Conservation (phyloP, 2,329 filamentous ascomycete species). For the Monilinia polystroma region DNA sequence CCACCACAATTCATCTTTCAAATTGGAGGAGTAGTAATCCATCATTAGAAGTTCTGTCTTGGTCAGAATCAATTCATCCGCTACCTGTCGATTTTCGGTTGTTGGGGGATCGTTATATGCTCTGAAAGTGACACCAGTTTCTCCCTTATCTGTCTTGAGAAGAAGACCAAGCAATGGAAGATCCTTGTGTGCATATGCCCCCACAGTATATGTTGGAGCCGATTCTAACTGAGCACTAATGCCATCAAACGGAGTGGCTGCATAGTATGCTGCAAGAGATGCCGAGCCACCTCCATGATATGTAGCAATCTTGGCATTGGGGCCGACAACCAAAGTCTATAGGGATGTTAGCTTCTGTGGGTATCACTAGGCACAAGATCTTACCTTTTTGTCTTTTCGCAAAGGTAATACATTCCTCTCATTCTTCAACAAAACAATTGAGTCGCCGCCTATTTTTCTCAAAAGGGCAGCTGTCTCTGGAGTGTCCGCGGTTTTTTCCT, state of each 20-base stretch:
- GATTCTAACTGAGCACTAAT: slow-evolving; percentile 45
- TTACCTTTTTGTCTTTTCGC: slow-evolving; percentile 43
- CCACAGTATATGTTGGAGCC: slow-evolving; percentile 51
- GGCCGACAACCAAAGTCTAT: slow-evolving; percentile 54
- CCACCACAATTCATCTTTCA: slow-evolving; percentile 41
- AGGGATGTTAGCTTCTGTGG: slow-evolving; percentile 26
- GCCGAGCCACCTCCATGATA: slow-evolving; percentile 66
- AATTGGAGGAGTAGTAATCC: slow-evolving; percentile 48
- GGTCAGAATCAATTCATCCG: slow-evolving; percentile 51
- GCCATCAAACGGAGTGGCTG: slow-evolving; percentile 70
- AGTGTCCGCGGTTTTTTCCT: slow-evolving; percentile 35
- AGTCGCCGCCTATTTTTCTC: slow-evolving; percentile 57
- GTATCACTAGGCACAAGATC: slow-evolving; percentile 55
- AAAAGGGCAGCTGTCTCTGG: slow-evolving; percentile 47
- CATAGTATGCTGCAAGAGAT: slow-evolving; percentile 60
- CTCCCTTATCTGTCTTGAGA: slow-evolving; percentile 52
- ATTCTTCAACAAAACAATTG: slow-evolving; percentile 65
- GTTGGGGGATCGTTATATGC: slow-evolving; percentile 61
- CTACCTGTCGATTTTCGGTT: slow-evolving; percentile 46
- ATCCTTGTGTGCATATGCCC: slow-evolving; percentile 62
- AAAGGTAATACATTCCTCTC: slow-evolving; percentile 55
- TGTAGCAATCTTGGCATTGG: slow-evolving; percentile 56
- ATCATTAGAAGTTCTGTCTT: slow-evolving; percentile 49
- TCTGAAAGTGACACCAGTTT: slow-evolving; percentile 58
- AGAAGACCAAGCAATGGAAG: slow-evolving; percentile 49